phyloP scores from a whole-genome alignment of 73 alveolate genomes.

The Tetrahymena borealis region DNA sequence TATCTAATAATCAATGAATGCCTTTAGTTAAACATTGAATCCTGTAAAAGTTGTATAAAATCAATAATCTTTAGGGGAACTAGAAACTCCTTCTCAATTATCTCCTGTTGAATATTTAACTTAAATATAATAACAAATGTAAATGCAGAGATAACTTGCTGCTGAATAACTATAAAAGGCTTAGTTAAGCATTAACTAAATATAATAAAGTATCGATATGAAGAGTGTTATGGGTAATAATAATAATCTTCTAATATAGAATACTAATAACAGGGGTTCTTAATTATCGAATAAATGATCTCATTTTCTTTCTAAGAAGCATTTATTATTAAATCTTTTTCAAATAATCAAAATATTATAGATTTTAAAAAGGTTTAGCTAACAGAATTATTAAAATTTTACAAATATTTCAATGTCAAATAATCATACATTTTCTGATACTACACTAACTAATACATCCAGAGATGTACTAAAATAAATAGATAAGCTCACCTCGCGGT shows the following conservation, averaged over 20 bases:
- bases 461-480: no score
- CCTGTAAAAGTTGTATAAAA: background rate
- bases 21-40: background rate
- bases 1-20: no score
- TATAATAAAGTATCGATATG: background rate
- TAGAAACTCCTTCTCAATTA: background rate
- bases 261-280: background rate
- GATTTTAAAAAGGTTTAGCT: no score
- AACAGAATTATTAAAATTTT: no score
- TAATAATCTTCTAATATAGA: background rate
- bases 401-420: no score
- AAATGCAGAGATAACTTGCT: background rate
- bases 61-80: background rate
- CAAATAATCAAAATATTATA: no score
- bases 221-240: background rate
- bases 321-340: no score
- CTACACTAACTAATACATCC: no score
- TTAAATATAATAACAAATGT: background rate
- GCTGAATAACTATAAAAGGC: background rate
- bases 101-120: background rate
- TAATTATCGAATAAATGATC: no score
- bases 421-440: no score
- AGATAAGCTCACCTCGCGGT: no score
- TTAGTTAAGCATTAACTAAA: background rate
- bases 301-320: no score